phyloP scores from a whole-genome alignment of 2,329 filamentous ascomycete genomes.

The Sclerotinia minor region DNA sequence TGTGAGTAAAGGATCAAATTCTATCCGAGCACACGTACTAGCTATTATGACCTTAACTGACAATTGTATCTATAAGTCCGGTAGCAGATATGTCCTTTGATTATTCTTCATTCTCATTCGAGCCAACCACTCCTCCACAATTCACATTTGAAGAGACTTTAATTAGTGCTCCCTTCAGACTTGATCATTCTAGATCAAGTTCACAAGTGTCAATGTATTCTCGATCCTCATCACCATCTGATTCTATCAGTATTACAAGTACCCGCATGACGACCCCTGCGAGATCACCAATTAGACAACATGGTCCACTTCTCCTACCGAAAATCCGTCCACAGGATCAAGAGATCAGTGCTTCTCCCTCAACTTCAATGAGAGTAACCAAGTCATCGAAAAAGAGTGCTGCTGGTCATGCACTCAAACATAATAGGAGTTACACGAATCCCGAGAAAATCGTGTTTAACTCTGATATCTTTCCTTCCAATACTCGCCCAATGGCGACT shows the following conservation, averaged over 20 bases:
- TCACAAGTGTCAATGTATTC: slow-evolving; percentile 55
- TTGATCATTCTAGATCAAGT: slow-evolving; percentile 43
- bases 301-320: slow-evolving; percentile 77
- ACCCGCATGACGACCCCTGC: slow-evolving; percentile 69
- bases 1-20: slow-evolving; percentile 31
- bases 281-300: slow-evolving; percentile 71
- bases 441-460: slow-evolving; percentile 53
- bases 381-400: slow-evolving; percentile 44
- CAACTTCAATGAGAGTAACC: slow-evolving; percentile 50
- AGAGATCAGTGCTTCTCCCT: slow-evolving; percentile 60
- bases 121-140: slow-evolving; percentile 52
- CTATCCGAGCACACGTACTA: not conserved
- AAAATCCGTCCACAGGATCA: slow-evolving; percentile 87
- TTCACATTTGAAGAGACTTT: slow-evolving; percentile 59
- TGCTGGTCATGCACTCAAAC: slow-evolving; percentile 44
- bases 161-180: slow-evolving; percentile 54
- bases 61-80: slow-evolving; percentile 48
- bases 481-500: slow-evolving; percentile 37
- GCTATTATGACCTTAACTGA: slow-evolving; percentile 25
- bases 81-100: slow-evolving; percentile 61
- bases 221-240: slow-evolving; percentile 60
- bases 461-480: slow-evolving; percentile 35
- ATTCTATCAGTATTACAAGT: slow-evolving; percentile 58
- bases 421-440: slow-evolving; percentile 61
- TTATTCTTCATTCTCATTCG: slow-evolving; percentile 56